Evolutionary conservation across 306 rosid species (phyloP).

Genomic region (Rosa multiflora): DNA sequence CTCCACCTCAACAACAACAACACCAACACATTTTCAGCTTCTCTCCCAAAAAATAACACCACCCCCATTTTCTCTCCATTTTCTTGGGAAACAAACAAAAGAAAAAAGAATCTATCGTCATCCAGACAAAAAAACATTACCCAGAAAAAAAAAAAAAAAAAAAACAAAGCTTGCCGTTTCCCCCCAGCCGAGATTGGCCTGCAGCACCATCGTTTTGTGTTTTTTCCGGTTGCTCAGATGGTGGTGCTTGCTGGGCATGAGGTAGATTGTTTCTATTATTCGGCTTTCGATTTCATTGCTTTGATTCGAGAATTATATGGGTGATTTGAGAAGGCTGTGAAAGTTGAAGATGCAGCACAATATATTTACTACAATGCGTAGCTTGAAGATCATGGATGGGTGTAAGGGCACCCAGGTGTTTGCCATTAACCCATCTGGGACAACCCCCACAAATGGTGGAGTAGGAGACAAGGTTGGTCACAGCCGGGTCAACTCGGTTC

Average conservation of each 20-base stretch:
- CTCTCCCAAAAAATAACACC: neutral
- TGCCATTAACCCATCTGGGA: constrained; percentile 45
- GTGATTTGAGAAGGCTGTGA: neutral
- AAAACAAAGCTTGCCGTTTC: neutral
- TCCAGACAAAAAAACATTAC: neutral
- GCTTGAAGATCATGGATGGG: constrained; percentile 80
- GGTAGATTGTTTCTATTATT: neutral
- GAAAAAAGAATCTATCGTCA: neutral
- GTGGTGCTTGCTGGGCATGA: constrained; percentile 35
- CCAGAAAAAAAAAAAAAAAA: constrained; percentile 2
- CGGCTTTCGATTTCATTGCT: no score
- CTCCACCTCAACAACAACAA: constrained; percentile 27
- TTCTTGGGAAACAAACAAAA: constrained; percentile 21
- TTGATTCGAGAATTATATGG: neutral
- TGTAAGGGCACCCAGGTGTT: constrained; percentile 75
- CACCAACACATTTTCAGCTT: constrained; percentile 16
- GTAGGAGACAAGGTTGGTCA: constrained; percentile 59
- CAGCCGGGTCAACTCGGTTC: constrained; percentile 41
- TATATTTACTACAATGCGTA: constrained; percentile 68
- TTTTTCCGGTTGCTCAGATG: constrained; percentile 8
- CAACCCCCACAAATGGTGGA: neutral
- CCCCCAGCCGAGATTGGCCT: constrained; percentile 22
- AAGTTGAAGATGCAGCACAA: constrained; percentile 68
- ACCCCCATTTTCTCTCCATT: constrained; percentile 18
- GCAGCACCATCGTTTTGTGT: constrained; percentile 29